Percentiles rank a stretch among this genome's conserved stretches.
phyloP scores from a whole-genome alignment of 495 filamentous ascomycete genomes.

The Trichocladium antarcticum region DNA sequence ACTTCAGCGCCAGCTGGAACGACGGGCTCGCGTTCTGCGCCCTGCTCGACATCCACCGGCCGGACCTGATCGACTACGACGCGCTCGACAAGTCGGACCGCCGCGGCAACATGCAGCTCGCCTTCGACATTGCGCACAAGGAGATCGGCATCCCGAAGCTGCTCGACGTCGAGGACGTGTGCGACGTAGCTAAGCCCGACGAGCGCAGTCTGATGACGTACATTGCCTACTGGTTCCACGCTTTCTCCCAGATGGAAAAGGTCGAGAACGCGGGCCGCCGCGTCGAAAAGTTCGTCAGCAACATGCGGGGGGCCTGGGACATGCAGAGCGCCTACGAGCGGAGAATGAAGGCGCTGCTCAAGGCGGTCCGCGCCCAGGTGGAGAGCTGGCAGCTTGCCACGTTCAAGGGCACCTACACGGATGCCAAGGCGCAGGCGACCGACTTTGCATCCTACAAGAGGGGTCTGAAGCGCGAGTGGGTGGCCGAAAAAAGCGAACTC shows the following conservation, averaged over 20 bases:
- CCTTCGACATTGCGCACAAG: constrained; percentile 88
- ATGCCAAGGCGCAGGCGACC: constrained; percentile 76
- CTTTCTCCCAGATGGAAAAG: constrained; percentile 94
- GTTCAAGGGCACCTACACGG: constrained; percentile 84
- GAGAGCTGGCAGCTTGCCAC: constrained; percentile 62
- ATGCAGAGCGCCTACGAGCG: constrained; percentile 95
- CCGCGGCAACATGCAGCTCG: constrained; percentile 91
- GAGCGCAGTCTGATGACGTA: constrained; percentile 98
- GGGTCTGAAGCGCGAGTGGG: constrained; percentile 83
- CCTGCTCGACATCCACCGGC: constrained; percentile 89
- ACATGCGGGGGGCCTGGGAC: constrained; percentile 99
- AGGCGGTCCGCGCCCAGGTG: constrained; percentile 59
- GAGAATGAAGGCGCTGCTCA: constrained; percentile 68
- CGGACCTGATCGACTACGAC: constrained; percentile 94
- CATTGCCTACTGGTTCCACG: constrained; percentile 99
- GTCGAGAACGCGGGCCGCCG: constrained; percentile 94
- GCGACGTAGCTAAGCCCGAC: constrained; percentile 89
- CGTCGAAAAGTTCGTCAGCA: constrained; percentile 96
- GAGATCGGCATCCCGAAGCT: constrained; percentile 96
- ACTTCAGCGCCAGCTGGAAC: constrained; percentile 95
- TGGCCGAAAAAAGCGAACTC: constrained; percentile 92
- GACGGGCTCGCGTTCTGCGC: constrained; percentile 95
- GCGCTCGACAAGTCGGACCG: constrained; percentile 88
- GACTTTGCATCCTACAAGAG: constrained; percentile 81
- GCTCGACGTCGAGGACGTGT: constrained; percentile 95